These are phyloP conservation scores for Paraphoma chrysanthemicola DNA, from an alignment of 2,329 filamentous ascomycete species.

Conservation along the genomic window DNA sequence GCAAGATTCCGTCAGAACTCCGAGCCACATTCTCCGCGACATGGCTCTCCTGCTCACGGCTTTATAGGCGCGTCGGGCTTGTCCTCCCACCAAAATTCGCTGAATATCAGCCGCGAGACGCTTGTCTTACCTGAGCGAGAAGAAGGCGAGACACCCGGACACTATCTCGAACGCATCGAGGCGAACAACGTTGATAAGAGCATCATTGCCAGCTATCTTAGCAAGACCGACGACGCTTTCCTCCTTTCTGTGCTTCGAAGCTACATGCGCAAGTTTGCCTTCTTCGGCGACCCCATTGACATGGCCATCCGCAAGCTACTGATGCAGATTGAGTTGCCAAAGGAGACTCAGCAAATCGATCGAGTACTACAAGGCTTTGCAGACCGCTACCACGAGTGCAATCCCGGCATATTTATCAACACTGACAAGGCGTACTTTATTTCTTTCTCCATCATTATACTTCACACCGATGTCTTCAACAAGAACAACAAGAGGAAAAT, in stretches of 20 bases:
- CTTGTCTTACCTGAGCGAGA: conserved; percentile 76
- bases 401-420: conserved; percentile 90
- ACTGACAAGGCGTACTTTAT: conserved; percentile 98
- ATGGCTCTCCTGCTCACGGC: conserved; percentile 66
- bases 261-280: conserved; percentile 93
- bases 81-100: conserved; percentile 81
- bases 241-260: conserved; percentile 83
- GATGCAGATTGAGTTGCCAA: conserved; percentile 95
- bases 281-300: conserved; percentile 96
- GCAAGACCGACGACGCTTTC: conserved; percentile 86
- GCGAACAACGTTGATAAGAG: conserved; percentile 78
- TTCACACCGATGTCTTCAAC: conserved; percentile 99
- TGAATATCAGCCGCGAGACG: conserved; percentile 77
- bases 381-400: conserved; percentile 97
- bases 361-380: conserved; percentile 92
- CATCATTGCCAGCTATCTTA: conserved; percentile 82
- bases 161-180: conserved; percentile 85
- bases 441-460: conserved; percentile 92
- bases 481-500: conserved; percentile 99
- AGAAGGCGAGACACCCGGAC: conserved; percentile 88
- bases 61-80: conserved; percentile 74
- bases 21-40: conserved; percentile 67
- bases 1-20: conserved; percentile 82
- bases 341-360: conserved; percentile 98
- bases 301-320: conserved; percentile 96